A percentile compares a stretch with the other conserved stretches of the same genome.
These are phyloP conservation scores for Phytophthora agathidicida DNA, from an alignment of 352 stramenopile genomes.

Conservation along the genomic window DNA sequence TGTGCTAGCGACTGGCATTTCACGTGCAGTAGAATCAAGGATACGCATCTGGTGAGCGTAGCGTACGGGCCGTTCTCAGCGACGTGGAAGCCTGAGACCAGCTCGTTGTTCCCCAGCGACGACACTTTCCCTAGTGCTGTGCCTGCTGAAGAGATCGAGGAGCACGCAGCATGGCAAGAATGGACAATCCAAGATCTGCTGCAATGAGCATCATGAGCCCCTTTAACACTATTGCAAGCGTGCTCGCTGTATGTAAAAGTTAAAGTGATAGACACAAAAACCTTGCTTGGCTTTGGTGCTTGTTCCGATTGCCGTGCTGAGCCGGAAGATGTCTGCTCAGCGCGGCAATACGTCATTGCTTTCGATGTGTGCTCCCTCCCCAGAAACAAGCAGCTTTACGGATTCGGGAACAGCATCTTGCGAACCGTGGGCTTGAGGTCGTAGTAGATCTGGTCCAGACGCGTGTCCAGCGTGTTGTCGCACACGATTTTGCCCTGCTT, in stretches of 20 bases:
- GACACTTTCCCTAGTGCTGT: neutral
- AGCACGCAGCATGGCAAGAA: slow-evolving; percentile 14
- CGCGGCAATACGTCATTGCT: neutral
- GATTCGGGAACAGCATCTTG: slow-evolving; percentile 78
- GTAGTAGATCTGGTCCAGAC: slow-evolving; percentile 84
- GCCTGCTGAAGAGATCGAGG: neutral
- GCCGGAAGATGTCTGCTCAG: neutral
- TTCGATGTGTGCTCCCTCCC: slow-evolving; percentile 12
- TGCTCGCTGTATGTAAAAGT: slow-evolving; percentile 18
- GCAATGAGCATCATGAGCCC: neutral
- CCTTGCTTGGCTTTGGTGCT: slow-evolving; percentile 23
- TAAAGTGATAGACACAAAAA: slow-evolving; percentile 22
- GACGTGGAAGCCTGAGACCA: slow-evolving; percentile 50
- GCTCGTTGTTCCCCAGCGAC: slow-evolving; percentile 44
- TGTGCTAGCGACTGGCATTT: slow-evolving; percentile 51
- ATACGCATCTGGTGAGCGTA: slow-evolving; percentile 50
- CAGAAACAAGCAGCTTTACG: slow-evolving; percentile 32
- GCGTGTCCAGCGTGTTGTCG: slow-evolving; percentile 97
- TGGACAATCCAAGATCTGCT: slow-evolving; percentile 28
- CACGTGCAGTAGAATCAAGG: slow-evolving; percentile 36
- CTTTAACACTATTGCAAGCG: slow-evolving; percentile 7
- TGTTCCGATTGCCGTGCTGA: slow-evolving; percentile 4
- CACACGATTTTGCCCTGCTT: slow-evolving; percentile 97
- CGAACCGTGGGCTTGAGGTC: slow-evolving; percentile 80
- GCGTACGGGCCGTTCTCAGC: slow-evolving; percentile 47